These are phyloP conservation scores for Zygoascus bituminiphila DNA, from an alignment of 805 yeast genomes.

Conservation along the genomic window DNA sequence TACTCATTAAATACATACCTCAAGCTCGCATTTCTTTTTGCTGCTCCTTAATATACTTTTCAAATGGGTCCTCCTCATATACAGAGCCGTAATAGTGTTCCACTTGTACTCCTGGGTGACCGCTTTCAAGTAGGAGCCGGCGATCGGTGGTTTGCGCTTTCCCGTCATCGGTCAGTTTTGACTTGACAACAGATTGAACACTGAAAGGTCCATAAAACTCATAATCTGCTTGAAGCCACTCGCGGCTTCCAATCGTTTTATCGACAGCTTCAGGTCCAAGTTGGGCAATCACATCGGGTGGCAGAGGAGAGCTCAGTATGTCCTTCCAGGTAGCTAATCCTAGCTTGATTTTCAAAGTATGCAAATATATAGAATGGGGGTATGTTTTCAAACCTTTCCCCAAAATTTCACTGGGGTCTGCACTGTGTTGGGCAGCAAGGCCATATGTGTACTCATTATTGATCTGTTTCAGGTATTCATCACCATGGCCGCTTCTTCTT, in stretches of 20 bases:
- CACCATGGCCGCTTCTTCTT: neutral
- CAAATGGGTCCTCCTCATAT: constrained; percentile 11
- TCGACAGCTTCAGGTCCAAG: constrained; percentile 22
- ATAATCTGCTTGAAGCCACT: constrained; percentile 16
- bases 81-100: constrained; percentile 4
- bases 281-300: constrained; percentile 22
- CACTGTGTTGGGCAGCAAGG: neutral
- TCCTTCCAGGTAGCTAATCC: neutral
- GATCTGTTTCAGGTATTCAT: neutral
- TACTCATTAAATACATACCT: too few relatives aligned
- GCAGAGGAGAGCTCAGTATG: constrained; percentile 19
- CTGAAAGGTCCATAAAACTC: constrained; percentile 22
- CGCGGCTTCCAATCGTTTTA: constrained; percentile 5
- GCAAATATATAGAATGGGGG: constrained; percentile 1
- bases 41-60: constrained; percentile 6
- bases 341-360: constrained; percentile 1
- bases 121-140: constrained; percentile 16
- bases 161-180: constrained; percentile 13
- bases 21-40: neutral
- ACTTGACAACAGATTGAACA: constrained; percentile 10
- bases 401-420: neutral
- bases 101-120: constrained; percentile 20
- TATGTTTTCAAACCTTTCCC: neutral
- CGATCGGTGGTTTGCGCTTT: constrained; percentile 8
- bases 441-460: constrained; percentile 1